A percentile compares a stretch with the other conserved stretches of the same genome.
Evolutionary conservation across 1,284 basidiomycete genomes (phyloP).

Genomic region (Baeospora myosura): DNA sequence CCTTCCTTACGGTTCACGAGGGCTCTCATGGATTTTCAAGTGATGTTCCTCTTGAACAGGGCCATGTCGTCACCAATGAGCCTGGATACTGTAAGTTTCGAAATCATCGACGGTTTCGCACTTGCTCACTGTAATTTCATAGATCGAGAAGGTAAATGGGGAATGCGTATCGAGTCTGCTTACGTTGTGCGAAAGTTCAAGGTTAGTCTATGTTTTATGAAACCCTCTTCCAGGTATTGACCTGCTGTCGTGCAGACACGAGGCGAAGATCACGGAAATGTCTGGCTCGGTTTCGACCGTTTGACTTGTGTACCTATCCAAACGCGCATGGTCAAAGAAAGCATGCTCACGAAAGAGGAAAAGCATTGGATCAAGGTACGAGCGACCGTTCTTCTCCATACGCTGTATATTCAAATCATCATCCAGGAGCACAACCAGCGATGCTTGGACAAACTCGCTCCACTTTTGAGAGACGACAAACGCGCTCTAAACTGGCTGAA

Average conservation of each 20-base stretch:
- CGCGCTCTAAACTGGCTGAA: slow-evolving; percentile 78
- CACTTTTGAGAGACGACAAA: slow-evolving; percentile 71
- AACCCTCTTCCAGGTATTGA: slow-evolving; percentile 2
- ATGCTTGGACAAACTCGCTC: slow-evolving; percentile 66
- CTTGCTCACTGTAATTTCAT: slow-evolving; percentile 13
- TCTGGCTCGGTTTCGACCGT: slow-evolving; percentile 84
- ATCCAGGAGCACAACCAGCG: slow-evolving; percentile 75
- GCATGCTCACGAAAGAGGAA: slow-evolving; percentile 81
- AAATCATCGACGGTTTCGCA: slow-evolving; percentile 12
- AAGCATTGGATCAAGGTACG: slow-evolving; percentile 81
- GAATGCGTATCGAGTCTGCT: slow-evolving; percentile 86
- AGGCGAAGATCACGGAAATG: slow-evolving; percentile 63
- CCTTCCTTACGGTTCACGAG: slow-evolving; percentile 76
- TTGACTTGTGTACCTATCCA: slow-evolving; percentile 92
- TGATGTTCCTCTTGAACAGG: slow-evolving; percentile 62
- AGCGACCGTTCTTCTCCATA: background rate
- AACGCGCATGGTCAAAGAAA: slow-evolving; percentile 81
- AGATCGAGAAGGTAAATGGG: slow-evolving; percentile 82
- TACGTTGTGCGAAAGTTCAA: slow-evolving; percentile 62
- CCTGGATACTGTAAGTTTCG: slow-evolving; percentile 70
- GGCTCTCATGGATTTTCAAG: slow-evolving; percentile 69
- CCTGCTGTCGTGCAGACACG: slow-evolving; percentile 42
- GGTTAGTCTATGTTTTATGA: slow-evolving; percentile 34
- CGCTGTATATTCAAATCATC: slow-evolving; percentile 4
- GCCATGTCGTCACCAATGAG: slow-evolving; percentile 85